phyloP scores from a whole-genome alignment of 768 basidiomycete species.

The Porphyrellus cyaneotinctus region DNA sequence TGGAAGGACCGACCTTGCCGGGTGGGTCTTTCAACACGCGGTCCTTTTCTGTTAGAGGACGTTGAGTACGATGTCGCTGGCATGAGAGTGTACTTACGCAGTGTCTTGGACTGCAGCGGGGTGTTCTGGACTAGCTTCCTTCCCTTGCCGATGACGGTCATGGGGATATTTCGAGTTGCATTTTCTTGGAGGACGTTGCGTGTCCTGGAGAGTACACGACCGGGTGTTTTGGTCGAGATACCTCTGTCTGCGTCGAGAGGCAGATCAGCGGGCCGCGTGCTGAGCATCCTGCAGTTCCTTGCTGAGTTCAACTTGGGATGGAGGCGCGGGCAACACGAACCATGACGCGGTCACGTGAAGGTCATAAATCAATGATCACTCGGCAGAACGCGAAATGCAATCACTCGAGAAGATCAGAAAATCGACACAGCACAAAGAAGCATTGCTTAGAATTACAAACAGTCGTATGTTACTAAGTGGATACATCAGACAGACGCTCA shows the following conservation, averaged over 20 bases:
- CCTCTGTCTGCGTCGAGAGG: constrained; percentile 27
- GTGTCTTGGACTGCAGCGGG: constrained; percentile 30
- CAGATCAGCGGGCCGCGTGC: constrained; percentile 21
- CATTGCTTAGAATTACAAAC: background rate
- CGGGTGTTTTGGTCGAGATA: constrained; percentile 49
- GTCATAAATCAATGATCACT: background rate
- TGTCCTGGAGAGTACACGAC: constrained; percentile 40
- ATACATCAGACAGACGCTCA: constrained; percentile 35
- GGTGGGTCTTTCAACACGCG: constrained; percentile 17
- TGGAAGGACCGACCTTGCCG: constrained; percentile 27
- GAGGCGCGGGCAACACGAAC: constrained; percentile 11
- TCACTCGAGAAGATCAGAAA: too few relatives aligned
- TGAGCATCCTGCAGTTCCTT: constrained; percentile 25
- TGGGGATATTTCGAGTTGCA: constrained; percentile 35
- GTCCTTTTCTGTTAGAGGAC: constrained; percentile 16
- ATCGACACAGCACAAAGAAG: too few relatives aligned
- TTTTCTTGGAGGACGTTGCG: constrained; percentile 47
- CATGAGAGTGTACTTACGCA: constrained; percentile 22
- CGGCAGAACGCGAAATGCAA: too few relatives aligned
- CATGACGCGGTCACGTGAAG: constrained; percentile 28
- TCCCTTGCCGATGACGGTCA: constrained; percentile 44
- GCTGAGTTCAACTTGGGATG: background rate
- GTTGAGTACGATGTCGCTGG: background rate
- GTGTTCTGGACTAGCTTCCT: constrained; percentile 38
- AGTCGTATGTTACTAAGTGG: background rate